Evolutionary conservation across 1,284 basidiomycete species (phyloP), one percentile per base, ranked within the genome.

Genomic region (Thelephora terrestris): DNA sequence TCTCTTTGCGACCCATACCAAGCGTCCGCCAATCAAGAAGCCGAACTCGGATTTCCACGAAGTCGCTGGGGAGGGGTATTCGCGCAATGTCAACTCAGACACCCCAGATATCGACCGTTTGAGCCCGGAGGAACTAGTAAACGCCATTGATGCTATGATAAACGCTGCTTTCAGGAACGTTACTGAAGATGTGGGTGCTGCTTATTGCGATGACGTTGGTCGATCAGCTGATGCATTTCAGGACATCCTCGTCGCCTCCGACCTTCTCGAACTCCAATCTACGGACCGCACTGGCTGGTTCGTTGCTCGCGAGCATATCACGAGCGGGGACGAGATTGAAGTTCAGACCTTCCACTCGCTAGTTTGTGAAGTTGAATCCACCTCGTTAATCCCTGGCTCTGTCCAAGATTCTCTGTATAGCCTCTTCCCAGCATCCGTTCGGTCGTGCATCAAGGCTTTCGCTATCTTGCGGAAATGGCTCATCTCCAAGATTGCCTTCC

Each of bases 261-360:
- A 91, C 60, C 65, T 89, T 17, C 70, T 91, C 14, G 87, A 91
- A 61, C 76, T 85, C 1, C 87, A 90, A 61, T 81, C 76, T 4
- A 75, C 76, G 16, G 87, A 91, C 60, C 75, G 78, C 32, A 80
- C 76, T 3, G 86, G 83, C 2, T 91, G 87, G 86, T 85, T 85
- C 63, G 68, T 74, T 7, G 55, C 66, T 34, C 71, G 76, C 50
- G 85, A 88, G 27, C 59, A 65, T 1, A 64, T 61, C 29, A 64
- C 70, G 1, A 60, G 69, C 37, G 74, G 78, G 14, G 86, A 85
- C 43, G 65, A 74, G 5, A 69, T 81, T 17, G 83, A 88, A 52
- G 80, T 90, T 42, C 84, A 89, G 58, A 81, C 75, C 36, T 80
- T 91, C 55, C 80, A 84, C 60, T 75, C 77, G 2, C 77, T 84